Evolutionary conservation across 1,139 yeast species (phyloP).

Genomic region (Zygosaccharomyces sapae): DNA sequence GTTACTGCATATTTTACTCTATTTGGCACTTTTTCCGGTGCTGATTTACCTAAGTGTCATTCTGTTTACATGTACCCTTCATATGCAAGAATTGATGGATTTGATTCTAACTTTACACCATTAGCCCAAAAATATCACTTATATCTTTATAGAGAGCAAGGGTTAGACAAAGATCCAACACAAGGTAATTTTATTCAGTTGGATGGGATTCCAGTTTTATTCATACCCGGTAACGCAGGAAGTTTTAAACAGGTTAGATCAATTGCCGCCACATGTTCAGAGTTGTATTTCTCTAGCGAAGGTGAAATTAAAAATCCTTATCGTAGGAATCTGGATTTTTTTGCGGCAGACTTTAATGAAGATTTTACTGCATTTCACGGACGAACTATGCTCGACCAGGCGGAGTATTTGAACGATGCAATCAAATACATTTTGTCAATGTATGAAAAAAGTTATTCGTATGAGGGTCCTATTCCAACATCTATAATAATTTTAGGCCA

Average conservation of each 20-base stretch:
- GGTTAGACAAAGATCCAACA: slow-evolving; percentile 56
- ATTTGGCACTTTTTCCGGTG: slow-evolving; percentile 30
- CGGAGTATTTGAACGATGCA: slow-evolving; percentile 89
- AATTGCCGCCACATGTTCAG: slow-evolving; percentile 75
- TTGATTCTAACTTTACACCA: slow-evolving; percentile 65
- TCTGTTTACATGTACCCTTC: slow-evolving; percentile 72
- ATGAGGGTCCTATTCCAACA: slow-evolving; percentile 42
- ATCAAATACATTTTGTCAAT: slow-evolving; percentile 66
- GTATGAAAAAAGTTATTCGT: slow-evolving; percentile 41
- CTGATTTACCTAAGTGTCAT: slow-evolving; percentile 50
- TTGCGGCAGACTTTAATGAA: slow-evolving; percentile 90
- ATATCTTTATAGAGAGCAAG: slow-evolving; percentile 74
- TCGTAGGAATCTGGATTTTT: slow-evolving; percentile 61
- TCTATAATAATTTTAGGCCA: slow-evolving; percentile 84
- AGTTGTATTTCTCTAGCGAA: slow-evolving; percentile 43
- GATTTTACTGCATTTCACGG: slow-evolving; percentile 98
- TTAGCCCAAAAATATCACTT: slow-evolving; percentile 77
- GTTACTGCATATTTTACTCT: slow-evolving; percentile 13
- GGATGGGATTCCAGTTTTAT: slow-evolving; percentile 80
- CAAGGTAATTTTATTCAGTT: slow-evolving; percentile 41
- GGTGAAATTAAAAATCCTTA: slow-evolving; percentile 34
- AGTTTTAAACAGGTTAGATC: slow-evolving; percentile 86
- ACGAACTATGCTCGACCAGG: slow-evolving; percentile 85
- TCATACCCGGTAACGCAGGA: slow-evolving; percentile 98
- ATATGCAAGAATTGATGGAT: slow-evolving; percentile 66